These are phyloP conservation scores for Aspergillus puulaauensis DNA, from an alignment of 2,329 filamentous ascomycete species.

Conservation along the genomic window DNA sequence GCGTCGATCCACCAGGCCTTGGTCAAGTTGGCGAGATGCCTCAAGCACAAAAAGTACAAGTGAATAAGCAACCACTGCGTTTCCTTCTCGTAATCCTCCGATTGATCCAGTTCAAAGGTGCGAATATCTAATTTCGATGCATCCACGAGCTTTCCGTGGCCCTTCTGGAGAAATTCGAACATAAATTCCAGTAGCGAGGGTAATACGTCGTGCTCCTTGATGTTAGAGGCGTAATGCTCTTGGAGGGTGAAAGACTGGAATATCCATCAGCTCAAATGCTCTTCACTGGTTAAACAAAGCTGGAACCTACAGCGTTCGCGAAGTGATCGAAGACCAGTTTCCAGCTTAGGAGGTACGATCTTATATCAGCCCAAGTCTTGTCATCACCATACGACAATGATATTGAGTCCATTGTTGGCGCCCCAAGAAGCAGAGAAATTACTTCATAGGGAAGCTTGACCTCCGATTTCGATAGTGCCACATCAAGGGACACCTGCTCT, in stretches of 20 bases:
- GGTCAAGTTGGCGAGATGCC: conserved; percentile 73
- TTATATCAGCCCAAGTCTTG: conserved; percentile 66
- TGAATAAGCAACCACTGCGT: conserved; percentile 83
- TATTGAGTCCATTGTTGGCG: conserved; percentile 69
- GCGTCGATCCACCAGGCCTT: conserved; percentile 83
- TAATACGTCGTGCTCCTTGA: conserved; percentile 73
- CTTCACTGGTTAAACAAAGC: neutral
- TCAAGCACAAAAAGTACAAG: conserved; percentile 78
- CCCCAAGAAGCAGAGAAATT: conserved; percentile 76
- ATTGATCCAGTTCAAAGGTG: conserved; percentile 59
- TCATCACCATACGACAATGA: conserved; percentile 64
- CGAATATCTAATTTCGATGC: conserved; percentile 69
- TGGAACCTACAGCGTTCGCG: conserved; percentile 56
- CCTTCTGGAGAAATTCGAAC: conserved; percentile 82
- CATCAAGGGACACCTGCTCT: conserved; percentile 78
- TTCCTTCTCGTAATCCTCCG: conserved; percentile 68
- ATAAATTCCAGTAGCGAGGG: conserved; percentile 71
- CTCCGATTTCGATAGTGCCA: conserved; percentile 52
- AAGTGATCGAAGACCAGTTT: conserved; percentile 86
- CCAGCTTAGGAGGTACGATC: conserved; percentile 87
- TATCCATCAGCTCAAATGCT: conserved; percentile 23
- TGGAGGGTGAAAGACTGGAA: conserved; percentile 73
- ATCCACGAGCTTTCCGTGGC: conserved; percentile 68
- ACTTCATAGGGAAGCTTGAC: conserved; percentile 80
- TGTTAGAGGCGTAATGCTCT: conserved; percentile 72